Conservation (phyloP, 164 flowering plant species). For the Malania oleifera region DNA sequence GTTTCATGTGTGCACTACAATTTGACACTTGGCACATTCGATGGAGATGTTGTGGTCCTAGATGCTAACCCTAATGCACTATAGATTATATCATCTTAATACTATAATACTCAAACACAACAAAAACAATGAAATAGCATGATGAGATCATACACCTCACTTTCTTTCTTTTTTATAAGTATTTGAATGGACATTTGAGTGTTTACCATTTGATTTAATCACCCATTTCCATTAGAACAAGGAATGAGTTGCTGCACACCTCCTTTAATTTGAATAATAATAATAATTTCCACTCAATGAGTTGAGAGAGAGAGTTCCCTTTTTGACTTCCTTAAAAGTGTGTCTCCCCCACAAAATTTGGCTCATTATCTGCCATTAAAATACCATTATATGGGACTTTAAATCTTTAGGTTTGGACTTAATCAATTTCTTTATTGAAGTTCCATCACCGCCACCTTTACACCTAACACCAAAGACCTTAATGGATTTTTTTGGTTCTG, state of each 20-base stretch:
- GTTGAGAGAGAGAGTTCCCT: constrained; percentile 9
- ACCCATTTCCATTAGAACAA: constrained; percentile 3
- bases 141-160: constrained; percentile 32
- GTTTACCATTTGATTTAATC: neutral
- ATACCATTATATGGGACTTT: neutral
- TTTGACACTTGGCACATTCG: too few species aligned
- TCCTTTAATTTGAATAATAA: constrained; percentile 1
- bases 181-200: constrained; percentile 34
- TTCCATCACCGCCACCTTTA: constrained; percentile 17
- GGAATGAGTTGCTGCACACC: constrained; percentile 9
- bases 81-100: constrained; percentile 10
- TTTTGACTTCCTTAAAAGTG: constrained; percentile 25
- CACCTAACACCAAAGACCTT: constrained; percentile 24
- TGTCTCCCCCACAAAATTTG: constrained; percentile 8
- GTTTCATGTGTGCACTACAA: too few species aligned
- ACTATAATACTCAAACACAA: constrained; percentile 15
- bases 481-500: neutral
- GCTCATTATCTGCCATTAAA: constrained; percentile 5
- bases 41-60: too few species aligned
- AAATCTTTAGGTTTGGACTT: neutral
- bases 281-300: constrained; percentile 11
- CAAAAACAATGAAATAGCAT: constrained; percentile 37
- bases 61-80: too few species aligned
- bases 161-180: constrained; percentile 11
- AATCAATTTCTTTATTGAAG: constrained; percentile 10